Base-by-base conservation (phyloP, 2,329 filamentous ascomycete genomes). In the Proliferodiscus dingleyae region DNA sequence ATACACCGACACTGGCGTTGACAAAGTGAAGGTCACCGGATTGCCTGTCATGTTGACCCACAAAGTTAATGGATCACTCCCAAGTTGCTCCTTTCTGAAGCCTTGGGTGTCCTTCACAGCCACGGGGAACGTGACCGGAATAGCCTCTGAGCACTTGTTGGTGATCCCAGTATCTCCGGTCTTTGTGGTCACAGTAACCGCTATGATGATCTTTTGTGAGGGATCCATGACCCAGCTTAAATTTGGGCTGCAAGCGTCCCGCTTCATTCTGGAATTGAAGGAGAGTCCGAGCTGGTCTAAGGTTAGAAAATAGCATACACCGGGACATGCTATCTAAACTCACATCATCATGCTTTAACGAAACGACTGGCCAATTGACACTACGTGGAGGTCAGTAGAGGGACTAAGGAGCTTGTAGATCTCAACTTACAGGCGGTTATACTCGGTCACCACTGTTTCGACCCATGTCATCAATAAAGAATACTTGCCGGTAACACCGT, bases 361-460 rank as follows among this genome's bases (percentile, higher is more conserved):
- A 75, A n/a, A 73, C 66, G 21, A 81, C 59, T 1, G 76, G 75
- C 76, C 76, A 80, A 30, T 66, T 74, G 69, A 78, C 42, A 65
- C 51, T 51, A 8, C 5, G 18, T 19, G 23, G 18, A 16, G 24
- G 26, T 22, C 34, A 43, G 13, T 28, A 11, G n/a, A 8, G 2
- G 15, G 26, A 13, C 8, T 9, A 11, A 5, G n/a, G 10, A n/a
- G 9, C 5, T 22, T 36, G 15, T n/a, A 24, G 22, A 26, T 21
- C 13, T 5, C 22, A 61, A 28, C 67, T 71, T 55, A 49, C 56
- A 41, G 48, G 37, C 54, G 39, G 7, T 48, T 48, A 42, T 62
- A 45, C 47, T 62, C 58, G 21, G 56, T 44, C 1, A 57, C 49
- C 4, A 64, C 47, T 7, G 54, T 61, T 24, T 62, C 61, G n/a